phyloP scores from a whole-genome alignment of 2,329 filamentous ascomycete genomes.

The Aspergillus sp. region DNA sequence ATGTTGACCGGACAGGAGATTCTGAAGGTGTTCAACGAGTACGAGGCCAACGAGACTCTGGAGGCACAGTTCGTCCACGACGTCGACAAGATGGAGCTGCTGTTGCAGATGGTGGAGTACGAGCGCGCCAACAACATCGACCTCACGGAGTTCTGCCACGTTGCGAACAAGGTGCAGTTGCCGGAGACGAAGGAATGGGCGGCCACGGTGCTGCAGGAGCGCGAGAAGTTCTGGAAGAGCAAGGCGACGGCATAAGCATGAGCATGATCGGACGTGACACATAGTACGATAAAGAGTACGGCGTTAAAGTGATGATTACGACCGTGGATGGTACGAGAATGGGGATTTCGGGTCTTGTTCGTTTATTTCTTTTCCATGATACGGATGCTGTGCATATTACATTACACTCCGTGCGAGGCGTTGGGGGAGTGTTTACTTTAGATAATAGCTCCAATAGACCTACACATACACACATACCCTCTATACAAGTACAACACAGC shows the following conservation, averaged over 20 bases:
- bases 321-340: neutral
- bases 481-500: neutral
- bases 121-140: slow-evolving; percentile 75
- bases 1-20: slow-evolving; percentile 67
- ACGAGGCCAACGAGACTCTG: slow-evolving; percentile 81
- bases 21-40: slow-evolving; percentile 85
- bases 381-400: too few relatives aligned
- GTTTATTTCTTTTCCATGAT: neutral
- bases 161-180: slow-evolving; percentile 70
- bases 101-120: slow-evolving; percentile 96
- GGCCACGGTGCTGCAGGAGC: slow-evolving; percentile 72
- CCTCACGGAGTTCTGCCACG: slow-evolving; percentile 82
- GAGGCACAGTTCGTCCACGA: slow-evolving; percentile 94
- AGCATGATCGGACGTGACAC: neutral
- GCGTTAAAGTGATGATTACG: slow-evolving; percentile 13
- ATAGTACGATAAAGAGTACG: slow-evolving; percentile 6
- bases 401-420: too few relatives aligned
- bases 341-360: slow-evolving; percentile 1
- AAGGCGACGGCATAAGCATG: slow-evolving; percentile 17
- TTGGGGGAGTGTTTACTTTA: too few relatives aligned
- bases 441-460: too few relatives aligned
- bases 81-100: slow-evolving; percentile 92
- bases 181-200: slow-evolving; percentile 82
- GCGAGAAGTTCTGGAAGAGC: slow-evolving; percentile 69
- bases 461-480: neutral